These are phyloP conservation scores for Eucalyptus guilfoylei DNA, from an alignment of 345 rosid genomes.

Conservation along the genomic window DNA sequence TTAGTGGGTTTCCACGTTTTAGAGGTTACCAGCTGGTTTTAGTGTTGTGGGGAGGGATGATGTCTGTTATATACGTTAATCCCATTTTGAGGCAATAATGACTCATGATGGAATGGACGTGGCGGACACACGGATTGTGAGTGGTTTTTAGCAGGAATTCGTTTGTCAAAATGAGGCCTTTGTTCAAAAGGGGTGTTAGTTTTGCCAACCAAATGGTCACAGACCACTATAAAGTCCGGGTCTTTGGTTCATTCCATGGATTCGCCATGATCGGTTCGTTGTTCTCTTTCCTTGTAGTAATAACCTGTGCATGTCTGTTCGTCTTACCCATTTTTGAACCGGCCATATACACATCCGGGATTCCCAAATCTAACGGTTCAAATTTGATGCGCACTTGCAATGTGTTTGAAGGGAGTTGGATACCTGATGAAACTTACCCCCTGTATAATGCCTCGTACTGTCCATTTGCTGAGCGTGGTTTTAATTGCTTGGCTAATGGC, in stretches of 20 bases:
- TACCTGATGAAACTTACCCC: slow-evolving; percentile 47
- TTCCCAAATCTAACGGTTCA: slow-evolving; percentile 8
- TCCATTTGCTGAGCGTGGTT: slow-evolving; percentile 54
- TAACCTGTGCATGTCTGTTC: slow-evolving; percentile 21
- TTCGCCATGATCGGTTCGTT: slow-evolving; percentile 16
- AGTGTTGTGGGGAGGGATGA: background rate
- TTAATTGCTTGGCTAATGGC: slow-evolving; percentile 58
- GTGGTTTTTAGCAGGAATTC: background rate
- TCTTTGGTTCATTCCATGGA: slow-evolving; percentile 25
- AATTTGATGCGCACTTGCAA: slow-evolving; percentile 18
- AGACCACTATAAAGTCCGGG: slow-evolving; percentile 15
- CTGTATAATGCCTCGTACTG: slow-evolving; percentile 54
- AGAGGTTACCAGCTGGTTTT: background rate
- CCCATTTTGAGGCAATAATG: background rate
- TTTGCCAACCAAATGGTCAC: slow-evolving; percentile 13
- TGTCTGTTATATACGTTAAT: background rate
- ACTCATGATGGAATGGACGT: slow-evolving; percentile 1
- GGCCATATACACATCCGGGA: background rate
- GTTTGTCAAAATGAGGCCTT: slow-evolving; percentile 7
- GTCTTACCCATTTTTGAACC: slow-evolving; percentile 32
- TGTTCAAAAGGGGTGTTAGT: slow-evolving; percentile 5
- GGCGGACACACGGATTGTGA: background rate
- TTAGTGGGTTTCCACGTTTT: background rate
- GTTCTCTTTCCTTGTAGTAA: slow-evolving; percentile 26
- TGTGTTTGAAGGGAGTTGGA: slow-evolving; percentile 49